These are phyloP conservation scores for Fusarium papillatum DNA, from an alignment of 2,329 filamentous ascomycete genomes.

Conservation along the genomic window DNA sequence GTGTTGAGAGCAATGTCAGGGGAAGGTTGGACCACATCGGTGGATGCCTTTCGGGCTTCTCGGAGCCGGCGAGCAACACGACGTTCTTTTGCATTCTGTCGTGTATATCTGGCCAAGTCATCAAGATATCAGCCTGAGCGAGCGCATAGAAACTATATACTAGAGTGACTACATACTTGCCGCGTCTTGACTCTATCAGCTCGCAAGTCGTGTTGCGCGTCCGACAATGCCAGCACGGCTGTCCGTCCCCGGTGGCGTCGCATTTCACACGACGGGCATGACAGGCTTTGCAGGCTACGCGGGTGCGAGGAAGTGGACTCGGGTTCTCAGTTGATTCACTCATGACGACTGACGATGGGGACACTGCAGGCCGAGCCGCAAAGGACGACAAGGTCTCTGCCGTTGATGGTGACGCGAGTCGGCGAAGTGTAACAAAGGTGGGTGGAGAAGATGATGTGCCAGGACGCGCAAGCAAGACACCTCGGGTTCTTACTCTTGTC, in stretches of 20 bases:
- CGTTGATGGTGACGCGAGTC: not conserved
- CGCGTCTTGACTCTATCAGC: slow-evolving; percentile 33
- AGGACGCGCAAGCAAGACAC: not conserved
- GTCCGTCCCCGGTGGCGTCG: slow-evolving; percentile 30
- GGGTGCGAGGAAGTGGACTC: slow-evolving; percentile 9
- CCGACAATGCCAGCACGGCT: slow-evolving; percentile 39
- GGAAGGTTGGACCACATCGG: not conserved
- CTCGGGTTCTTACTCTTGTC: not conserved
- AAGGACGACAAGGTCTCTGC: not conserved
- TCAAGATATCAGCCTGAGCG: not conserved
- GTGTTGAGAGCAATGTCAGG: not conserved
- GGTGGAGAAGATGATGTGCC: no score
- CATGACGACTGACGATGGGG: not conserved
- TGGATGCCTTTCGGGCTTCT: not conserved
- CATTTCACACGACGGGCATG: slow-evolving; percentile 36
- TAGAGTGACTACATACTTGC: slow-evolving; percentile 13
- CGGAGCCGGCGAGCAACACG: slow-evolving; percentile 10
- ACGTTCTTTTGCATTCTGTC: slow-evolving; percentile 3
- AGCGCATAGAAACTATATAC: no score
- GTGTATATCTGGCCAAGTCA: not conserved
- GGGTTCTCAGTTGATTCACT: not conserved
- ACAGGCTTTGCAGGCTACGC: slow-evolving; percentile 38
- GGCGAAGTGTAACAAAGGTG: not conserved
- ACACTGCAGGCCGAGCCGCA: not conserved
- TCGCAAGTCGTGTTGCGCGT: slow-evolving; percentile 25